Evolutionary conservation across 805 yeast genomes (phyloP).

Genomic region (Lachancea mirantina): DNA sequence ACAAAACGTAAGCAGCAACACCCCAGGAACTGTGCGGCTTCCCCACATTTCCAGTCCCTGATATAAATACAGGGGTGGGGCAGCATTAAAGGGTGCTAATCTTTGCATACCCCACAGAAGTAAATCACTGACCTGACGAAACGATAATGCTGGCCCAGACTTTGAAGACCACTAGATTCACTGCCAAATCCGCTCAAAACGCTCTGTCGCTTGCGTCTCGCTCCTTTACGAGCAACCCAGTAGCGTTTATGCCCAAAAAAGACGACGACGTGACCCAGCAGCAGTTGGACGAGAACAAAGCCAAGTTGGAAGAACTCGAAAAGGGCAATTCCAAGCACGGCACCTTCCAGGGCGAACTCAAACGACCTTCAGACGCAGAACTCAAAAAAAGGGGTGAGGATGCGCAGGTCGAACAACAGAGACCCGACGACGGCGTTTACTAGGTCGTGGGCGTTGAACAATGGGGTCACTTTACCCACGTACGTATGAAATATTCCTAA

Average conservation of each 20-base stretch:
- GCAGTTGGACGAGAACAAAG: conserved; percentile 24
- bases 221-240: conserved; percentile 1
- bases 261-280: conserved; percentile 4
- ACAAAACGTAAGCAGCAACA: too few relatives aligned
- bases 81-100: background rate
- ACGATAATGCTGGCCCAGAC: conserved; percentile 6
- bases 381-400: conserved; percentile 27
- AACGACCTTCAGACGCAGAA: conserved; percentile 19
- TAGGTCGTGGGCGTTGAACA: conserved; percentile 6
- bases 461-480: background rate
- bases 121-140: background rate
- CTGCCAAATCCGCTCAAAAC: background rate
- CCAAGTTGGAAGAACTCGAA: conserved; percentile 24
- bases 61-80: background rate
- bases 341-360: conserved; percentile 5
- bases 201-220: background rate
- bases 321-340: conserved; percentile 11
- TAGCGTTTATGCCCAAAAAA: conserved; percentile 1
- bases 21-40: too few relatives aligned
- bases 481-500: conserved; percentile 7
- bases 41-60: too few relatives aligned
- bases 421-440: conserved; percentile 33
- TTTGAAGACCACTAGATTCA: conserved; percentile 2
- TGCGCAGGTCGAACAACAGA: conserved; percentile 30
- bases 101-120: too few relatives aligned